Conservation (phyloP, 805 yeast species). For the Kluyveromyces aestuarii region DNA sequence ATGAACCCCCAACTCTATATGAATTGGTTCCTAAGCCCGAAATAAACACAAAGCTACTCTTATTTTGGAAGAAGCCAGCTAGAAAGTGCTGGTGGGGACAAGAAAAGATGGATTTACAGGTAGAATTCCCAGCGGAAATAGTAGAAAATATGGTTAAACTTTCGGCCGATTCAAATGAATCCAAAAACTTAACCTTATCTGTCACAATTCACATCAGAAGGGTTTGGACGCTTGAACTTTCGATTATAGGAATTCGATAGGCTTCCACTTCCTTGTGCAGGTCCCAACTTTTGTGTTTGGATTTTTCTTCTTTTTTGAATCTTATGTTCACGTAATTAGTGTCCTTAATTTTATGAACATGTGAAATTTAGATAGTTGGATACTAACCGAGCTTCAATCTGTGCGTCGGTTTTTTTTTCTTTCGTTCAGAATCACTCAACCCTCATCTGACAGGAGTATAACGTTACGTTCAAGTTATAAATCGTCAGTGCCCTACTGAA, state of each 20-base stretch:
- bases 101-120: slow-evolving; percentile 39
- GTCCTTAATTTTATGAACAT: no score
- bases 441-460: no score
- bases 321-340: background rate
- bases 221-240: slow-evolving; percentile 93
- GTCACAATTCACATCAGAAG: slow-evolving; percentile 80
- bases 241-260: slow-evolving; percentile 69
- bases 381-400: no score
- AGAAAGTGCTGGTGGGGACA: slow-evolving; percentile 98
- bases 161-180: background rate
- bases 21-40: slow-evolving; percentile 29
- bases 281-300: slow-evolving; percentile 1
- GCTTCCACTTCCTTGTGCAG: background rate
- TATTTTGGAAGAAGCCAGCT: slow-evolving; percentile 97
- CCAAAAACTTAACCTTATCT: slow-evolving; percentile 23
- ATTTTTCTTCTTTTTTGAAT: background rate
- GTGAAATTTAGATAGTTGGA: no score
- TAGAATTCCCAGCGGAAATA: slow-evolving; percentile 25
- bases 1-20: slow-evolving; percentile 29
- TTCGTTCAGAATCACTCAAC: no score
- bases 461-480: no score
- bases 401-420: no score
- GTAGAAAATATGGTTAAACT: slow-evolving; percentile 5
- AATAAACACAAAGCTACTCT: slow-evolving; percentile 52
- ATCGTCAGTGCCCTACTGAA: no score